These are phyloP conservation scores for Diaporthe capsici DNA, from an alignment of 2,329 filamentous ascomycete species.

Conservation along the genomic window DNA sequence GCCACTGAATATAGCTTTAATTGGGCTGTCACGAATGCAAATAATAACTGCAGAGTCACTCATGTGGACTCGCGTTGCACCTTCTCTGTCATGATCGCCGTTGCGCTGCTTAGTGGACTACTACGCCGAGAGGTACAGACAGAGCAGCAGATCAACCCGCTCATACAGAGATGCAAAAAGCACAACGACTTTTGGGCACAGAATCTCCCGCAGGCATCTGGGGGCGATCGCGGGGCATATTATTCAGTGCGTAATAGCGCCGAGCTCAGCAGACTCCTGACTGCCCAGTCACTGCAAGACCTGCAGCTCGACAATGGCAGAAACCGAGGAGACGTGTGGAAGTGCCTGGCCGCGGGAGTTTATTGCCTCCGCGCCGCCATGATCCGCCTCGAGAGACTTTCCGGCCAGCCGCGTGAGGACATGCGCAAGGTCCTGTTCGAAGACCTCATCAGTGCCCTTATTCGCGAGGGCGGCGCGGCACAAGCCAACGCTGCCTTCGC, in stretches of 20 bases:
- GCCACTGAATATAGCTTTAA: not conserved
- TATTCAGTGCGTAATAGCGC: not conserved
- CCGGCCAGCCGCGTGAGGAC: not conserved
- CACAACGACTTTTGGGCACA: not conserved
- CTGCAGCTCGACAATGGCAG: not conserved
- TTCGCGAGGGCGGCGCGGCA: not conserved
- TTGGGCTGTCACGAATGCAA: rapidly evolving
- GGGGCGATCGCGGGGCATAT: not conserved
- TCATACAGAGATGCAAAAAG: not conserved
- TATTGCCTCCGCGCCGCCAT: slow-evolving; percentile 20
- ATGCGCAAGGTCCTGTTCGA: not conserved
- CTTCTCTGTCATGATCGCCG: not conserved
- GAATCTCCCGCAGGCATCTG: too few species aligned
- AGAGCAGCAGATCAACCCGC: not conserved
- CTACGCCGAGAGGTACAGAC: slow-evolving; percentile 1
- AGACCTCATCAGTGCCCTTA: not conserved
- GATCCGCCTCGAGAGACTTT: not conserved
- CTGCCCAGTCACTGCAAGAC: not conserved
- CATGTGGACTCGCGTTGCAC: slow-evolving; percentile 6
- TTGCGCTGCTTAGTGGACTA: not conserved
- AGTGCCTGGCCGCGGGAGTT: not conserved
- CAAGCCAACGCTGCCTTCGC: slow-evolving; percentile 19
- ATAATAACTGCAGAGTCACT: not conserved
- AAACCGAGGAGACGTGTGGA: not conserved
- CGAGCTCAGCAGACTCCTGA: slow-evolving; percentile 12